Percentiles rank a stretch among this genome's conserved stretches.
phyloP scores from a whole-genome alignment of 2,329 filamentous ascomycete genomes.

The Aspergillus sp. region DNA sequence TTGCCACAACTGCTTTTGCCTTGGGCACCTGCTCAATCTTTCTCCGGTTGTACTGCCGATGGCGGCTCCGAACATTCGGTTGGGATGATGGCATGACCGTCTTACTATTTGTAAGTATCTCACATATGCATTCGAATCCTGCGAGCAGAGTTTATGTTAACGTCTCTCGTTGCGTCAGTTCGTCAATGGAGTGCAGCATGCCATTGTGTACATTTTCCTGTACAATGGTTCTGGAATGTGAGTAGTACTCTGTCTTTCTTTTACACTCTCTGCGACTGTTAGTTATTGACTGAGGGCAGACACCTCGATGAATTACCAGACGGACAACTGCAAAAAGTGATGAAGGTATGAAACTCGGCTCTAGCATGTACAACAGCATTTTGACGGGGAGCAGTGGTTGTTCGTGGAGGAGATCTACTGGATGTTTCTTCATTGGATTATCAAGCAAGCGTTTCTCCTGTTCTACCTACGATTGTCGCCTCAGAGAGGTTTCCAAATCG shows the following conservation, averaged over 20 bases:
- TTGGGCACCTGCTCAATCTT: neutral
- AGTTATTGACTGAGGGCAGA: neutral
- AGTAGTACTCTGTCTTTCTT: neutral
- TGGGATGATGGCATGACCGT: conserved; percentile 1
- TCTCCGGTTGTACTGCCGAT: conserved; percentile 1
- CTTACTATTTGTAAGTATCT: conserved; percentile 1
- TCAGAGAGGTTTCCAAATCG: neutral
- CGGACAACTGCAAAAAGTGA: neutral
- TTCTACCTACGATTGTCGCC: conserved; percentile 7
- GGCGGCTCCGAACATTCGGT: neutral
- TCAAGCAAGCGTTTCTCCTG: conserved; percentile 6
- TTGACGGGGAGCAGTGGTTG: conserved; percentile 2
- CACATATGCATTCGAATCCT: neutral
- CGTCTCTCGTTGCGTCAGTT: neutral
- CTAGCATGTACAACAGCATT: neutral
- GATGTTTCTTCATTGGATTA: conserved; percentile 6
- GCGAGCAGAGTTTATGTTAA: neutral
- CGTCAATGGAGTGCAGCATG: conserved; percentile 3
- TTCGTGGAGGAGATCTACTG: conserved; percentile 6
- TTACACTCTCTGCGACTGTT: neutral
- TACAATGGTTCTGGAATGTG: neutral
- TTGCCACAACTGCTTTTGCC: neutral
- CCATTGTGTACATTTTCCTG: conserved; percentile 4
- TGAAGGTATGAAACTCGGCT: neutral
- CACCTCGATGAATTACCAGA: neutral